Conservation (phyloP, 208 protist genomes). For the Acanthamoeba healyi region DNA sequence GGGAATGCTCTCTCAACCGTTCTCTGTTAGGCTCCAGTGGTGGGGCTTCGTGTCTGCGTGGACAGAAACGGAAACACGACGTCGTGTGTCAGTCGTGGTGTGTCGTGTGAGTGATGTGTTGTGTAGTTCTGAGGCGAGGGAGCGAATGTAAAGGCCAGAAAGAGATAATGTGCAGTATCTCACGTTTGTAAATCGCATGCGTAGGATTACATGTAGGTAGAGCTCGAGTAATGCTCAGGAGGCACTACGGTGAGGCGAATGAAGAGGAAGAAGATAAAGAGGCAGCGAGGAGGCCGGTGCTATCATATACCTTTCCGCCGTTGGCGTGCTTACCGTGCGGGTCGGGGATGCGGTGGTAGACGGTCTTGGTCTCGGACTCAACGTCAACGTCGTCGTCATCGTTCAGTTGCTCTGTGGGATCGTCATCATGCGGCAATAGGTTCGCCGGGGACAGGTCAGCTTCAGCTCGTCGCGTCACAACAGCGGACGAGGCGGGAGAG, state of each 20-base stretch:
- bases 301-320: conserved; percentile 42
- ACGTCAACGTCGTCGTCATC: neutral
- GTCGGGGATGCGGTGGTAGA: conserved; percentile 38
- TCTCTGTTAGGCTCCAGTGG: neutral
- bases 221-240: no score
- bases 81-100: no score
- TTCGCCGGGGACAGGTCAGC: no score
- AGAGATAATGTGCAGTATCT: no score
- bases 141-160: no score
- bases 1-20: no score
- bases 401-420: conserved; percentile 14
- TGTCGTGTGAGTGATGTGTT: no score
- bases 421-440: no score
- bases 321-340: conserved; percentile 9
- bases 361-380: neutral
- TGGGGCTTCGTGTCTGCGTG: neutral
- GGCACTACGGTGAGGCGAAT: neutral
- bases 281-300: neutral
- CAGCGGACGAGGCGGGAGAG: neutral
- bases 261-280: no score
- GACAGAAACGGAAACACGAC: no score
- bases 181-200: no score
- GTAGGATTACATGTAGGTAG: no score
- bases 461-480: neutral
- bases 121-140: neutral